phyloP scores from a whole-genome alignment of 305 asterid species.

The Rubia tinctorum region DNA sequence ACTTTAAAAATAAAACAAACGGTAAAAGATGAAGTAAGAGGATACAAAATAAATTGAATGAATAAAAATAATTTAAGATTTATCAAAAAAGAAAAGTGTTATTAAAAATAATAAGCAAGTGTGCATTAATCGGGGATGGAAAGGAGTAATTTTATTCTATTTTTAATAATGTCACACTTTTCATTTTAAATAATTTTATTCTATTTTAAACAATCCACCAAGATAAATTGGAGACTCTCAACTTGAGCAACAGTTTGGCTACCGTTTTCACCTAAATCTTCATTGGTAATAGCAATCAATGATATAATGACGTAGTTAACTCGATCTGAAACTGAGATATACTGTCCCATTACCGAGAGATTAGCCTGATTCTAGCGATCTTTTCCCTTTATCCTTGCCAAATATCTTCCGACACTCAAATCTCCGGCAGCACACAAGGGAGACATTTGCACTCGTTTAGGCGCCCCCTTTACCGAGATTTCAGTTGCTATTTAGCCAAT shows the following conservation, averaged over 20 bases:
- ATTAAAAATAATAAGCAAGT: too few species aligned
- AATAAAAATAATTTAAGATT: too few species aligned
- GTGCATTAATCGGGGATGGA: too few species aligned
- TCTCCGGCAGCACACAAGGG: constrained; percentile 4
- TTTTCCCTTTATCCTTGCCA: not conserved
- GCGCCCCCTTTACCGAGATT: not conserved
- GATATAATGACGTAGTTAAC: not conserved
- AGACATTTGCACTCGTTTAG: constrained; percentile 5
- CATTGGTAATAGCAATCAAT: constrained; percentile 4
- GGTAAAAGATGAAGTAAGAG: too few species aligned
- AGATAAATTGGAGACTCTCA: constrained; percentile 9
- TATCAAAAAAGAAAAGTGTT: too few species aligned
- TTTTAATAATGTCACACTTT: too few species aligned
- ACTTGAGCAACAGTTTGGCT: constrained; percentile 1
- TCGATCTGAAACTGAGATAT: not conserved
- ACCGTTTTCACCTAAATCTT: constrained; percentile 3
- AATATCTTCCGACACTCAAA: constrained; percentile 14
- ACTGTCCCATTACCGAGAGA: not conserved
- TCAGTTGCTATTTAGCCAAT: not conserved
- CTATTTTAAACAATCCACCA: too few species aligned
- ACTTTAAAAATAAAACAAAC: too few species aligned
- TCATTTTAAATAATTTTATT: too few species aligned
- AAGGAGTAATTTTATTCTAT: too few species aligned
- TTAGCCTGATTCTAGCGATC: constrained; percentile 1
- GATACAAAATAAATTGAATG: too few species aligned